Evolutionary conservation across 495 filamentous ascomycete genomes (phyloP), one percentile per base, ranked within the genome.

Genomic region (Geoglossum glabrum): DNA sequence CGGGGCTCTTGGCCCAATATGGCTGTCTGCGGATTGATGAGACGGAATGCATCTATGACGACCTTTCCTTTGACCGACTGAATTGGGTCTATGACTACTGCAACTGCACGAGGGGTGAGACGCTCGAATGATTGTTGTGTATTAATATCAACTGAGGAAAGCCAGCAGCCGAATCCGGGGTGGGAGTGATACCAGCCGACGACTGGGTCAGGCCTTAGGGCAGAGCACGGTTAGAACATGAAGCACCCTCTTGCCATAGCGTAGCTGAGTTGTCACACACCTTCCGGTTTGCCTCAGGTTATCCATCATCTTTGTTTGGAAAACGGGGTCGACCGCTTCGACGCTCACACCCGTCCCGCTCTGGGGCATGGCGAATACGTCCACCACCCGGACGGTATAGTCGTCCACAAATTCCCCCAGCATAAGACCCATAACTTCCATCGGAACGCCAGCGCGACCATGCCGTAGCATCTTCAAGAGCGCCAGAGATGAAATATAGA

Each of bases 341-440:
- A 98, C 92, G 72, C 88, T 94, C 64, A 98, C 92, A 64, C 92
- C 92, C 10, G 92, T 98, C 69, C 92, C 92, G 61, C 88, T 95
- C 69, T 98, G 92, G n/a, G 92, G 92, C 92, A 98, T 98, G 49
- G 92, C 92, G 70, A 98, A 98, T 7, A 97, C 92, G 73, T 98
- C 92, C 36, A 94, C 87, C 21, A 98, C 92, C 54, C 90, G 82
- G 54, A 98, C 92, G 61, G 92, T 98, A 68, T 95, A 98, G 74
- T 97, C 92, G 70, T 98, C 92, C 58, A 98, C 90, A 66, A 98
- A 97, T 65, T 96, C 93, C 65, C 92, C 92, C 60, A 97, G 74
- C 92, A 98, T 97, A 66, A 98, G 73, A 47, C 92, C 92, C 92
- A 98, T 98, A 66, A 98, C 92, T 78, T 98, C 92, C 92, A 98